Percentiles rank a stretch among this genome's conserved stretches.
These are phyloP conservation scores for Penicillium taxi DNA, from an alignment of 495 filamentous ascomycete species.

Conservation along the genomic window DNA sequence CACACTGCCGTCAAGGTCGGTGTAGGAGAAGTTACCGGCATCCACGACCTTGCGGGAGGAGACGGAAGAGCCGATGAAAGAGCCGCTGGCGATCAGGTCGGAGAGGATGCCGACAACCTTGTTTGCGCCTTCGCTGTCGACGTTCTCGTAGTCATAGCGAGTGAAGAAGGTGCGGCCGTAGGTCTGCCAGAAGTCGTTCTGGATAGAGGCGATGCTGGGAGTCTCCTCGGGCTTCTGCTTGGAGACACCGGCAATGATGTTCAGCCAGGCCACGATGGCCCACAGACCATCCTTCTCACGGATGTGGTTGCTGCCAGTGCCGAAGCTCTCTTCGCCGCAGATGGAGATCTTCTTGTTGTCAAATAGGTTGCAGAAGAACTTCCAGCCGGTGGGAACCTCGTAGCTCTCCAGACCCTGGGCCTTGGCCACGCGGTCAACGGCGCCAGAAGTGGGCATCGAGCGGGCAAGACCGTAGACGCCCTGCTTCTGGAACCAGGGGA, in stretches of 20 bases:
- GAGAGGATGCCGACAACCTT: constrained; percentile 74
- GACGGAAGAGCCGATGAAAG: constrained; percentile 77
- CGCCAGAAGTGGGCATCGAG: constrained; percentile 93
- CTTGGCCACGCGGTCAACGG: constrained; percentile 90
- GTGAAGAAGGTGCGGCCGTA: constrained; percentile 99
- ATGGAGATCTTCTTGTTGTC: constrained; percentile 97
- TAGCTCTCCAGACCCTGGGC: constrained; percentile 87
- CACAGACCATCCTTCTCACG: constrained; percentile 98
- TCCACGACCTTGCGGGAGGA: constrained; percentile 74
- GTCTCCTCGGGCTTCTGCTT: constrained; percentile 62
- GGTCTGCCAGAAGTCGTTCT: constrained; percentile 92
- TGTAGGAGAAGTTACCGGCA: constrained; percentile 95
- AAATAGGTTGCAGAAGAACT: constrained; percentile 99
- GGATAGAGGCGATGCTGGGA: constrained; percentile 89
- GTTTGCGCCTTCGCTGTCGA: constrained; percentile 81
- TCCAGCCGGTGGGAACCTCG: constrained; percentile 98
- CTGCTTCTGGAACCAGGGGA: constrained; percentile 96
- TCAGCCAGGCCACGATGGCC: constrained; percentile 96
- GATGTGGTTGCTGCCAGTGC: constrained; percentile 98
- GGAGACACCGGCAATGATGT: constrained; percentile 93
- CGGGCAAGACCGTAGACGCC: constrained; percentile 92
- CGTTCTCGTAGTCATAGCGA: constrained; percentile 95
- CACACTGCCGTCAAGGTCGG: constrained; percentile 90
- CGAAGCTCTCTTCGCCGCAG: constrained; percentile 96
- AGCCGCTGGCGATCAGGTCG: constrained; percentile 54